Evolutionary conservation across 73 alveolate species (phyloP).

Genomic region (Halteria grandinella): DNA sequence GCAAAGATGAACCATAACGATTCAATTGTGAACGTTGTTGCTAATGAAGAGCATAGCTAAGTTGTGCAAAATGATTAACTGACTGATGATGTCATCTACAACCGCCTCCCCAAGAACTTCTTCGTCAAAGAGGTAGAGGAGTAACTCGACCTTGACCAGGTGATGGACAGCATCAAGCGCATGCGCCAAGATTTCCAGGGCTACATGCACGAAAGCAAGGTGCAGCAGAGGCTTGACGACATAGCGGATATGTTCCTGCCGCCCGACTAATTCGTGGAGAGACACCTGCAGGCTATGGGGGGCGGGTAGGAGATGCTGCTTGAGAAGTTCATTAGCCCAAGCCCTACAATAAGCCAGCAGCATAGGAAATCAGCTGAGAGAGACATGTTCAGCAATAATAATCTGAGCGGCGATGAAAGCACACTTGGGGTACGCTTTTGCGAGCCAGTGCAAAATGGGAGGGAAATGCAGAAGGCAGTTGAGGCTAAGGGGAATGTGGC

Average conservation of each 20-base stretch:
- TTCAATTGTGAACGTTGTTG: too few relatives aligned
- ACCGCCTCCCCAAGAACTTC: slow-evolving; percentile 26
- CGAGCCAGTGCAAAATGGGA: too few relatives aligned
- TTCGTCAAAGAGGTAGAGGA: slow-evolving; percentile 35
- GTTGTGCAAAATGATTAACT: too few relatives aligned
- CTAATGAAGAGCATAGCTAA: too few relatives aligned
- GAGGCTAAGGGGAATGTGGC: background rate
- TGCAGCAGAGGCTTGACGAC: slow-evolving; percentile 18
- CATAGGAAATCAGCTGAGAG: background rate
- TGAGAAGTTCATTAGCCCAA: slow-evolving; percentile 1
- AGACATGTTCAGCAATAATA: background rate
- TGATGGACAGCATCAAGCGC: background rate
- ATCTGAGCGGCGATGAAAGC: background rate
- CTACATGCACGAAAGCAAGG: slow-evolving; percentile 1
- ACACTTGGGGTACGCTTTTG: too few relatives aligned
- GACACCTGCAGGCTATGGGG: slow-evolving; percentile 10
- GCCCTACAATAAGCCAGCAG: background rate
- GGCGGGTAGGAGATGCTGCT: slow-evolving; percentile 4
- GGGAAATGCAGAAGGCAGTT: too few relatives aligned
- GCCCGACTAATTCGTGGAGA: slow-evolving; percentile 36
- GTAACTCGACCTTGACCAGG: background rate
- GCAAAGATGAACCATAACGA: too few relatives aligned
- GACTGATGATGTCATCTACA: slow-evolving; percentile 14
- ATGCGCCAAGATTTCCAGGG: slow-evolving; percentile 23
- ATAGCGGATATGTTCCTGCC: slow-evolving; percentile 10